Evolutionary conservation across 2,329 filamentous ascomycete genomes (phyloP).

Genomic region (Orbilia blumenaviensis): DNA sequence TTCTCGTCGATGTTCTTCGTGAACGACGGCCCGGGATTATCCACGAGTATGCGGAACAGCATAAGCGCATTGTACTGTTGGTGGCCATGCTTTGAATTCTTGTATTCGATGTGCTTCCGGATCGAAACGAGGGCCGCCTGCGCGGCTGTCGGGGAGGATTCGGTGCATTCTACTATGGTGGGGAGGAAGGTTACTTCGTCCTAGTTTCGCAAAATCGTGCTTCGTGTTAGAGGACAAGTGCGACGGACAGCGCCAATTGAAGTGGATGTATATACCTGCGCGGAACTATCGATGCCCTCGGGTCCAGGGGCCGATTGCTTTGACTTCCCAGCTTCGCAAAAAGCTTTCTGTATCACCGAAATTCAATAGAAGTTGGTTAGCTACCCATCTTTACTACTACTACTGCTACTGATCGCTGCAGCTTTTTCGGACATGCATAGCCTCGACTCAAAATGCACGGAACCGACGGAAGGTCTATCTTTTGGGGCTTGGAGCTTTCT

Average conservation of each 20-base stretch:
- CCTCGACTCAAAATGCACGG: no score
- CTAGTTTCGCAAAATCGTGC: slow-evolving; percentile 61
- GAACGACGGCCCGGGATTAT: slow-evolving; percentile 90
- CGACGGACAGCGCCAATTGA: slow-evolving; percentile 61
- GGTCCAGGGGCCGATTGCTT: slow-evolving; percentile 64
- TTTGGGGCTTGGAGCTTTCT: no score
- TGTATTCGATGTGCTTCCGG: slow-evolving; percentile 80
- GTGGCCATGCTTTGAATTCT: slow-evolving; percentile 69
- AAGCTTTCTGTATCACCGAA: slow-evolving; percentile 70
- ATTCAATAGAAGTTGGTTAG: no score
- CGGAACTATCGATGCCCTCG: slow-evolving; percentile 40
- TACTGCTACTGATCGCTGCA: neutral
- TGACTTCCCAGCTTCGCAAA: slow-evolving; percentile 73
- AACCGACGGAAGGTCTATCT: no score
- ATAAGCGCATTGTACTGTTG: slow-evolving; percentile 96
- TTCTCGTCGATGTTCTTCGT: slow-evolving; percentile 89
- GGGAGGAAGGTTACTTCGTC: slow-evolving; percentile 94
- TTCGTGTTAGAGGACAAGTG: slow-evolving; percentile 26
- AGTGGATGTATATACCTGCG: slow-evolving; percentile 58
- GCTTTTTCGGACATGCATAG: no score
- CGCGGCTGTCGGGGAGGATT: slow-evolving; percentile 87
- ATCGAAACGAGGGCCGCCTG: slow-evolving; percentile 81
- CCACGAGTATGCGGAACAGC: slow-evolving; percentile 88
- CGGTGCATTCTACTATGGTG: slow-evolving; percentile 90
- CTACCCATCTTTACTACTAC: neutral